phyloP scores from a whole-genome alignment of 805 yeast genomes.

The Kluyveromyces wickerhamii region DNA sequence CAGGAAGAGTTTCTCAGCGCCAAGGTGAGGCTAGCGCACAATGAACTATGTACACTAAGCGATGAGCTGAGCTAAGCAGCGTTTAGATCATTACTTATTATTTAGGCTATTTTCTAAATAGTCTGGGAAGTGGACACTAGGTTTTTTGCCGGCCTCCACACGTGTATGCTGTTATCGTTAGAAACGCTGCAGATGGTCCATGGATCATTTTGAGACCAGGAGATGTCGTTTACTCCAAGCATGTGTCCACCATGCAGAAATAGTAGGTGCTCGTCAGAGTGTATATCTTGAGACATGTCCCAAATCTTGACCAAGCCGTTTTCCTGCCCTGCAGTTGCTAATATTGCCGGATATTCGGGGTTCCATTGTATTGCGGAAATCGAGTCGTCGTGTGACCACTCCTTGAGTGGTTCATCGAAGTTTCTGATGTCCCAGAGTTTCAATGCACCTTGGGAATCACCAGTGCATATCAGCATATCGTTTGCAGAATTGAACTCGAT shows the following conservation, averaged over 20 bases:
- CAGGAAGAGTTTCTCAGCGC: too few species aligned
- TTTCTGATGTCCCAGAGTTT: conserved; percentile 61
- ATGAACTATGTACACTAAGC: too few species aligned
- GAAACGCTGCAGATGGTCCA: conserved; percentile 70
- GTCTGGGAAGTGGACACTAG: conserved; percentile 16
- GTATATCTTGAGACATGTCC: conserved; percentile 36
- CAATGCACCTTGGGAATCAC: conserved; percentile 50
- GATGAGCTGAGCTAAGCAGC: too few species aligned
- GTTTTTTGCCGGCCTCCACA: conserved; percentile 61
- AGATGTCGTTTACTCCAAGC: conserved; percentile 75
- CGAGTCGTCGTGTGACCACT: conserved; percentile 37
- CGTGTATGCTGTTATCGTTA: conserved; percentile 79
- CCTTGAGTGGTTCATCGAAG: conserved; percentile 24
- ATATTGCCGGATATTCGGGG: conserved; percentile 40
- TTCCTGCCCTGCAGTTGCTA: conserved; percentile 61
- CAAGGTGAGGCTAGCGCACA: too few species aligned
- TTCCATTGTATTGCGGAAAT: conserved; percentile 72
- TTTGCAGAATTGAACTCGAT: conserved; percentile 53
- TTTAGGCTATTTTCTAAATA: neutral
- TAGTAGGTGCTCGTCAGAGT: conserved; percentile 28
- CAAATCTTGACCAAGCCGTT: conserved; percentile 57
- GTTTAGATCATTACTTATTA: too few species aligned
- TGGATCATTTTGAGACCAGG: conserved; percentile 71
- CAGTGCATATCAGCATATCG: conserved; percentile 55
- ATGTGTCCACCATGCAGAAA: conserved; percentile 83